These are phyloP conservation scores for Smallanthus sonchifolius DNA, from an alignment of 129 eudicot species.

Conservation along the genomic window DNA sequence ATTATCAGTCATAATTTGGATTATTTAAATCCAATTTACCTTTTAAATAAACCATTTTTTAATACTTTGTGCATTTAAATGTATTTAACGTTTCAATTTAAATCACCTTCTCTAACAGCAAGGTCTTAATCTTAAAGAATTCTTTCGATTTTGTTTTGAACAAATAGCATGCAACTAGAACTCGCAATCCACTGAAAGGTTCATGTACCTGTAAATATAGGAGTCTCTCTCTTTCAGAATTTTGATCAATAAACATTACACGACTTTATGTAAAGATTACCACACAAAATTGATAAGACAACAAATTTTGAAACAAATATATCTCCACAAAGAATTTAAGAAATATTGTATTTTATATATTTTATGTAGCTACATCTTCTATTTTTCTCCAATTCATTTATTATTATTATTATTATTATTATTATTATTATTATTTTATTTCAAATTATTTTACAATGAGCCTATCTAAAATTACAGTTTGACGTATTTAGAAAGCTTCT, in stretches of 20 bases:
- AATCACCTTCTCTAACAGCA: neutral
- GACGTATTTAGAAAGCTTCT: too few species aligned
- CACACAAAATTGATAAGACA: neutral
- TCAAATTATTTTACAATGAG: too few species aligned
- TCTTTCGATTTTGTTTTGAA: neutral
- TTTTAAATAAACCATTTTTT: too few species aligned
- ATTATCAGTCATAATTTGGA: too few species aligned
- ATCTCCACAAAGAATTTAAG: neutral
- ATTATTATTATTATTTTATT: too few species aligned
- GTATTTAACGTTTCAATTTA: neutral
- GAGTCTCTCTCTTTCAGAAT: slow-evolving; percentile 7
- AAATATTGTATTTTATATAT: neutral
- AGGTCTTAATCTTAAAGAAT: neutral
- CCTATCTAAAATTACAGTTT: too few species aligned
- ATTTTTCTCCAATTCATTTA: neutral
- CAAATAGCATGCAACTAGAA: neutral
- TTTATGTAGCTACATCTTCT: neutral
- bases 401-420: too few species aligned
- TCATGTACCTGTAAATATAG: slow-evolving; percentile 6
- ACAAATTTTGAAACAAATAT: neutral
- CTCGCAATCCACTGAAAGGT: slow-evolving; percentile 13
- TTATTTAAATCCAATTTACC: too few species aligned
- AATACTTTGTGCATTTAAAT: too few species aligned
- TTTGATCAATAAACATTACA: neutral
- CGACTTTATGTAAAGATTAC: neutral